Percentiles rank a stretch among this genome's conserved stretches.
phyloP scores from a whole-genome alignment of 2,329 filamentous ascomycete species.

The Davidsoniella virescens region DNA sequence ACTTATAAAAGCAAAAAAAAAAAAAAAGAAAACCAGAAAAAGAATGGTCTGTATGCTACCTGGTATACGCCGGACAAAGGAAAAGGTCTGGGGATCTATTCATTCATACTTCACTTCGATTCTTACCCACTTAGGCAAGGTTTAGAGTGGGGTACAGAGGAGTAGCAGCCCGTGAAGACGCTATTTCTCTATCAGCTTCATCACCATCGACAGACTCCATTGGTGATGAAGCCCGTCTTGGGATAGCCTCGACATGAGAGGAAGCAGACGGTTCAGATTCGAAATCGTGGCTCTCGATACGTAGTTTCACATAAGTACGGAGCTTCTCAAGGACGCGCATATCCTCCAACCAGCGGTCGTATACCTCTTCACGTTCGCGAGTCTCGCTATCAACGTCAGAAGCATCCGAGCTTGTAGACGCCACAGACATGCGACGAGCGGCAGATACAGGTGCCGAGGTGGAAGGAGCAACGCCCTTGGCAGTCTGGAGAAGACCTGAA shows the following conservation, averaged over 20 bases:
- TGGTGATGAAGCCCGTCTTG: background rate
- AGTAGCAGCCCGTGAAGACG: conserved; percentile 5
- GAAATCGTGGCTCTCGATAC: conserved; percentile 41
- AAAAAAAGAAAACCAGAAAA: background rate
- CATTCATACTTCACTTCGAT: too few species aligned
- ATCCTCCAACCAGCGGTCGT: conserved; percentile 50
- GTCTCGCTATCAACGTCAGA: conserved; percentile 36
- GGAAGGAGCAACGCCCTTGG: conserved; percentile 24
- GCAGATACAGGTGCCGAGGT: conserved; percentile 14
- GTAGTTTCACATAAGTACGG: conserved; percentile 38
- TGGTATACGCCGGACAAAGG: background rate
- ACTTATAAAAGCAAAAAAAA: background rate
- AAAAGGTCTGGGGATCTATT: background rate
- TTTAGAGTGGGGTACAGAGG: conserved; percentile 12
- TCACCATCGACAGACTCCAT: background rate
- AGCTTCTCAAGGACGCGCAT: conserved; percentile 48
- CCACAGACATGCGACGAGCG: conserved; percentile 18
- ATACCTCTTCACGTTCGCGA: conserved; percentile 43
- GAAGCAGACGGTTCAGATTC: conserved; percentile 18
- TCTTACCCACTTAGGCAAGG: background rate
- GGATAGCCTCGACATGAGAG: background rate
- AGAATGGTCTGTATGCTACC: background rate
- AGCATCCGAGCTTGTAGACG: conserved; percentile 35
- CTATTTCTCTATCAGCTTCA: conserved; percentile 6
- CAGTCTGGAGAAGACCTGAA: conserved; percentile 49